Evolutionary conservation across 2,329 filamentous ascomycete species (phyloP), one percentile per base, ranked within the genome.

Genomic region (Aureobasidium musti): DNA sequence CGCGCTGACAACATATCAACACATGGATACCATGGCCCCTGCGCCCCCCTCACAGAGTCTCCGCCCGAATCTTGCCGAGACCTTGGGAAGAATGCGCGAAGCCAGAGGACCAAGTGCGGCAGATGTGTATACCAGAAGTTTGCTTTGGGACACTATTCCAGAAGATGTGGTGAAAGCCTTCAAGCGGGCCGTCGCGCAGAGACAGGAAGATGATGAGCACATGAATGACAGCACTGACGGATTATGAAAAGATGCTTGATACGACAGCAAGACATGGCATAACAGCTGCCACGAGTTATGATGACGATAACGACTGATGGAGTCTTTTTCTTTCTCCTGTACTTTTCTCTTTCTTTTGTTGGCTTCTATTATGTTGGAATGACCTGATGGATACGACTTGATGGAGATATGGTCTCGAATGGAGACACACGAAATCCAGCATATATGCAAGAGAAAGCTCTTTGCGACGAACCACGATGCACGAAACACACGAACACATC

Each of bases 81-180:
- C 92, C 8, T 85, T 97, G 54, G 87, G 90, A 60, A 88, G 86
- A 53, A 91, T 97, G 87, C 88, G 91, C 70, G 82, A 82, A 71
- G 86, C 84, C 72, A 83, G 83, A 30, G 73, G 60, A 57, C 26
- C 66, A 60, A 23, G 71, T 68, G 90, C 89, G 56, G 91, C 93
- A 67, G 92, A 97, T 73, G 91, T 97, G 49, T 97, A 97, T 80
- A 96, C 93, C 39, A 87, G 94, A 67, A 96, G 92, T 69, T 84
- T 98, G 69, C 87, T 98, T 67, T 97, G 92, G 91, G 92, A 97
- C 74, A 91, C 93, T 78, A 93, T 98, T 72, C 93, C 95, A 17
- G 86, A 87, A 72, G 92, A 98, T 70, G 92, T 98, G 57, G 92
- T 99, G 64, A 87, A 89, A 72, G 92, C 94, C 77, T 98, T 98